Evolutionary conservation across 768 basidiomycete species (phyloP).

Genomic region (Macrolepiota dolichaula): DNA sequence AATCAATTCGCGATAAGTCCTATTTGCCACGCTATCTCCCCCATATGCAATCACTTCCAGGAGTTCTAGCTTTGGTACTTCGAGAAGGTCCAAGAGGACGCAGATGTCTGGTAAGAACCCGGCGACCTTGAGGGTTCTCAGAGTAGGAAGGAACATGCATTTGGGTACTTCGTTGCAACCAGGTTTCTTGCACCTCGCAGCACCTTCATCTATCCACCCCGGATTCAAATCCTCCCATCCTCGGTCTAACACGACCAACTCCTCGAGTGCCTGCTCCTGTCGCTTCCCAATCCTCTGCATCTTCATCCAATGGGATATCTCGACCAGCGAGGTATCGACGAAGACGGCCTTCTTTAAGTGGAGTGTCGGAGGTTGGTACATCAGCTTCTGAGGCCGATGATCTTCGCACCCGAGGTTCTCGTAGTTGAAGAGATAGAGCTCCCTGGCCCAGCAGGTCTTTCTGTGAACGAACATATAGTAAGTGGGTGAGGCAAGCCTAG

Average conservation of each 20-base stretch:
- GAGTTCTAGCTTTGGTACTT: neutral
- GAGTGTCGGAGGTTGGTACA: neutral
- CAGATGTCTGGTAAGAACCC: constrained; percentile 5
- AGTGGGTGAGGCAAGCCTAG: neutral
- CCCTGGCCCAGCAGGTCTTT: neutral
- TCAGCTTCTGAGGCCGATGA: neutral
- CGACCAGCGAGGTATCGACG: neutral
- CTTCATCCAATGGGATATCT: constrained; percentile 3
- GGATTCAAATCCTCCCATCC: neutral
- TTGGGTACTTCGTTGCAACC: neutral
- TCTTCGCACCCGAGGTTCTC: neutral
- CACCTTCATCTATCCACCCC: neutral
- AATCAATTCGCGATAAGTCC: neutral
- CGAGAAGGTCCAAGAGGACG: neutral
- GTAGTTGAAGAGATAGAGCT: neutral
- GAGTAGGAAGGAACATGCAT: neutral
- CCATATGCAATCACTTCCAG: neutral
- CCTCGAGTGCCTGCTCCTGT: neutral
- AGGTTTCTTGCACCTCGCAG: neutral
- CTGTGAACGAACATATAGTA: neutral
- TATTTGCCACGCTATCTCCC: neutral
- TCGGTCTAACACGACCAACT: neutral
- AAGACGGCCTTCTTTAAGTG: neutral
- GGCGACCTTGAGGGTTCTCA: neutral
- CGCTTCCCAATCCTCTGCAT: neutral